Base-by-base conservation (phyloP, 2,329 filamentous ascomycete species). In the Fusarium redolens region DNA sequence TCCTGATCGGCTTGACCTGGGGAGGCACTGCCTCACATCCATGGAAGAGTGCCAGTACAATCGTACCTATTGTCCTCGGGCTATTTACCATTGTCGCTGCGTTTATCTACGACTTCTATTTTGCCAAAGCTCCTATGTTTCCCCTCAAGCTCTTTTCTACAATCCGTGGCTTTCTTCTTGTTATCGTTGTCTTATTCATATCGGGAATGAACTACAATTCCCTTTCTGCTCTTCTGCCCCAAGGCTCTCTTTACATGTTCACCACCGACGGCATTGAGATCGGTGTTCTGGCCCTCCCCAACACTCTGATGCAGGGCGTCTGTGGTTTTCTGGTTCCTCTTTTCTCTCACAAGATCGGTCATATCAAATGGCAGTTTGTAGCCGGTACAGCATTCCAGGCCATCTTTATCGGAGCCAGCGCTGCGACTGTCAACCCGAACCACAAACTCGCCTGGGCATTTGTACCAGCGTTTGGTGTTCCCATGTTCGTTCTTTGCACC, bases 181-280 rank as follows among this genome's bases (percentile, higher is more conserved):
- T 69, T 0, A 18, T 68, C 1, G 28, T 71, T 5, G 58, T 66
- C 2, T 33, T 71, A n/a, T 71, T 71, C 13, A 56, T 71, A 5
- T 61, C 69, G 0, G 69, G 69, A 15, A 71, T 71, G 69, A 67
- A 71, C 35, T 71, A 63, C 0, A 54, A 71, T 30, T 68, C 69
- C 8, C 38, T 71, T 31, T 48, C 67, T 14, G 62, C 69, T 33
- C 54, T 71, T 0, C 40, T 71, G 0, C 69, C 69, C 1, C 69
- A 71, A 14, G 69, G 69, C 6, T 59, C 69, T 1, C 62, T 71
- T 1, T 71, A 67, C 11, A 71, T 71, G 69, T 71, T 71, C 31
- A 71, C 67, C 0, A 63, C 67, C 1, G 69, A 71, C 3, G 63
- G 62, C 1, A 70, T 71, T 11, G 40, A 71, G 25, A 63, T 69